Base-by-base conservation (phyloP, 2,329 filamentous ascomycete genomes). In the Botrytis squamosa region DNA sequence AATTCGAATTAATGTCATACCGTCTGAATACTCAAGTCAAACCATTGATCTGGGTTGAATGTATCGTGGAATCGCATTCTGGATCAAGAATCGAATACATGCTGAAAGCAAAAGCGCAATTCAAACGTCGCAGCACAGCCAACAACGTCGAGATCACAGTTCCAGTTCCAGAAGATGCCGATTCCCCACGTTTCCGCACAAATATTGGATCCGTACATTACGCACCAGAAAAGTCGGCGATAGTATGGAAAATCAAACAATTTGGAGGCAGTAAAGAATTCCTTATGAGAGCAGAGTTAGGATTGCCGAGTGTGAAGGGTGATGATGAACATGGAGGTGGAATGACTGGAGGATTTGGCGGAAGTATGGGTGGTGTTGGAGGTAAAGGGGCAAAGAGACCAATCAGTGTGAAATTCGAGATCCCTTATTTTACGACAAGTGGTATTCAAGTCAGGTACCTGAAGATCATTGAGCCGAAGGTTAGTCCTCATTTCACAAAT, bases 241-340 rank as follows among this genome's bases (percentile, higher is more conserved):
- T 99, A 79, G 93, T 99, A 69, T 99, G 96, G 96, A 99, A 99
- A 87, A 99, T 99, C 83, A 99, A 99, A 87, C 96, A 99, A 81
- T 99, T 99, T 83, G 96, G 96, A 63, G 96, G 96, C n/a, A 90
- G 91, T 79, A 99, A 99, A 84, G 96, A 99, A 82, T 99, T 99
- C 80, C 87, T 99, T 79, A 99, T 99, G 96, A 92, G 96, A 73
- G 96, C 96, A 29, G 96, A 99, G 85, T 88, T 99, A 20, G 96
- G 96, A 68, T 86, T 99, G 62, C 96, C 96, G 0, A 97, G 93
- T 74, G 96, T 99, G 33, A 91, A 96, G 77, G 95, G 95, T 69
- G 95, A 98, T 78, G 95, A 98, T 80, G 95, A 98, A 83, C 93
- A 93, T 80, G 95, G 95, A 59, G 95, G 95, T 76, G 95, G 95